Percentiles rank a stretch among this genome's conserved stretches.
Evolutionary conservation across 306 rosid genomes (phyloP).

Genomic region (Prunus davidiana): DNA sequence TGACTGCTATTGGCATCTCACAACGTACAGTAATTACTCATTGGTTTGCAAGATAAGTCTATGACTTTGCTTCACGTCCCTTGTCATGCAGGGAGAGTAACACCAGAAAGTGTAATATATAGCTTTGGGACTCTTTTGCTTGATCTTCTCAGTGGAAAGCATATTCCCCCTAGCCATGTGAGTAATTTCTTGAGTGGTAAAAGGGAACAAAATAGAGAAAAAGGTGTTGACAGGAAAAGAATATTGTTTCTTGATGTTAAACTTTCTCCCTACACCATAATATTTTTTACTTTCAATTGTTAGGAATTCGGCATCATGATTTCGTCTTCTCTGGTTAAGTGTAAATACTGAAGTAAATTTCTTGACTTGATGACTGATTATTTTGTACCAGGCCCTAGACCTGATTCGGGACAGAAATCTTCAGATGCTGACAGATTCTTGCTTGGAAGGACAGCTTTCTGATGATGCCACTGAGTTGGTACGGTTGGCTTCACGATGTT

Average conservation of each 20-base stretch:
- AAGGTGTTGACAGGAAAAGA: neutral
- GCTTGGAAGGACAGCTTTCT: constrained; percentile 77
- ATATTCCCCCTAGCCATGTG: constrained; percentile 82
- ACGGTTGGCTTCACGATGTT: constrained; percentile 63
- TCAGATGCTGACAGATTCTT: constrained; percentile 85
- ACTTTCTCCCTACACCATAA: neutral
- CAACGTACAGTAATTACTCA: neutral
- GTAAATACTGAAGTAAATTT: neutral
- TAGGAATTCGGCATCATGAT: constrained; percentile 1
- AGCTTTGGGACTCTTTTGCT: constrained; percentile 87
- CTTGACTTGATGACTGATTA: constrained; percentile 20
- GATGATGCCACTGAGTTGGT: constrained; percentile 75
- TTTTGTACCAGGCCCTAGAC: constrained; percentile 66
- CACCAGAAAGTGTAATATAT: constrained; percentile 77
- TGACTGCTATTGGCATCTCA: neutral
- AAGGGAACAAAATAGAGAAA: neutral
- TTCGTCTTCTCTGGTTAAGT: constrained; percentile 1
- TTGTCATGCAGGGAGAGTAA: constrained; percentile 61
- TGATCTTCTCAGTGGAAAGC: constrained; percentile 85
- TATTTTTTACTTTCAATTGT: neutral
- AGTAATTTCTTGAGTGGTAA: constrained; percentile 28
- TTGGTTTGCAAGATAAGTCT: constrained; percentile 1
- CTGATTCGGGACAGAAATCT: constrained; percentile 73
- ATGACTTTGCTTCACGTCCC: neutral
- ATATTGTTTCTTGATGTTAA: neutral